These are phyloP conservation scores for Ramaria rubella DNA, from an alignment of 768 basidiomycete genomes.

Conservation along the genomic window DNA sequence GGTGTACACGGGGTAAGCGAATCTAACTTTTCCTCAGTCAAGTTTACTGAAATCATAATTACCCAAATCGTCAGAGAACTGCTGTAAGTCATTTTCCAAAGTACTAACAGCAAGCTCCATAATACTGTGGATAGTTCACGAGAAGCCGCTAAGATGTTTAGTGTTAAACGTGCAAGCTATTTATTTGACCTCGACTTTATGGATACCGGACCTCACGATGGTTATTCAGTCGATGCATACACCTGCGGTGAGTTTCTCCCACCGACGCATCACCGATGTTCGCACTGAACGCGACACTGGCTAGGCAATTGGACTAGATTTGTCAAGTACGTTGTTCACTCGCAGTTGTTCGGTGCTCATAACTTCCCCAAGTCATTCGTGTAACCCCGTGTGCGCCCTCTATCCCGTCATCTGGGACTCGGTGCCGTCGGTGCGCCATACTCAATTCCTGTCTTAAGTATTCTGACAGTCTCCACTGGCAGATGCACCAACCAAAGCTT, in stretches of 20 bases:
- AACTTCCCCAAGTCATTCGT: constrained; percentile 50
- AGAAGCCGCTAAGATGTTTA: not conserved
- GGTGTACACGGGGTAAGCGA: constrained; percentile 56
- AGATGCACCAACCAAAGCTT: constrained; percentile 53
- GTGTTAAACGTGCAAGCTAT: constrained; percentile 35
- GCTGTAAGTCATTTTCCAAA: not conserved
- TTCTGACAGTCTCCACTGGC: not conserved
- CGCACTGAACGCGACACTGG: not conserved
- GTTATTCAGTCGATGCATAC: constrained; percentile 53
- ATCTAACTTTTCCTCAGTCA: not conserved
- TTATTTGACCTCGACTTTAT: constrained; percentile 58
- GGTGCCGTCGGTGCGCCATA: constrained; percentile 28
- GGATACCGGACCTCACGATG: constrained; percentile 23
- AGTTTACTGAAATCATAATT: not conserved
- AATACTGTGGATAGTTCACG: not conserved
- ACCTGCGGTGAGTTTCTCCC: constrained; percentile 36
- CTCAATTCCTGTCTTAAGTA: not conserved
- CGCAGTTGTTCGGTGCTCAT: not conserved
- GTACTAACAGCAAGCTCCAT: not conserved
- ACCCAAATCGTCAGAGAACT: not conserved
- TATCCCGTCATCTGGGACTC: constrained; percentile 55
- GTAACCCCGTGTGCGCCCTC: constrained; percentile 50
- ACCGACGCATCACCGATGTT: not conserved
- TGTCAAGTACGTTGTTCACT: constrained; percentile 46
- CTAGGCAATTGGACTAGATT: constrained; percentile 71